Base-by-base conservation (phyloP, 108 stramenopile genomes). In the Licmophora abbreviata region DNA sequence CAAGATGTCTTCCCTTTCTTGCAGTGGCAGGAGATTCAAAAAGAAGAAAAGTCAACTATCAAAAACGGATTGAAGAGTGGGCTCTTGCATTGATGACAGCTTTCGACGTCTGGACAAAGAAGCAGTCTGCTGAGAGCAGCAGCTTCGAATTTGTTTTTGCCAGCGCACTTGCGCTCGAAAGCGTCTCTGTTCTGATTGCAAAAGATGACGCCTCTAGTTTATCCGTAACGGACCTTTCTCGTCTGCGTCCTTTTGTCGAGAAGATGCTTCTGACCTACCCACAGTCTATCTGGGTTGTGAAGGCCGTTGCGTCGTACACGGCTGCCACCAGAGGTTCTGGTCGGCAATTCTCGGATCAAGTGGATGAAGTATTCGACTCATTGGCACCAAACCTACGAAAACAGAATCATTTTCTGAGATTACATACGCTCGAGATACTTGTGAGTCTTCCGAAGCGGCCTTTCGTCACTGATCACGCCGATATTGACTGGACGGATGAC, bases 401-500 rank as follows among this genome's bases (percentile, higher is more conserved):
- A 42, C 12, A 64, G 22, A 75, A 62, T 49, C 89, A 92, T 61
- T 77, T 85, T 41, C 59, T 82, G 8, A 57, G 89, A 29, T 40
- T 85, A 1, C 60, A 87, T 50, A 73, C 89, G 12, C 79, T 92
- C 3, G 51, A 66, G 44, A 78, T 92, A 32, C 68, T 91, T 9
- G 66, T 63, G 18, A 76, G 56, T 34, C 81, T 61, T 58, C 89
- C 85, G n/a, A 49, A 33, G 50, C 73, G 69, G 42, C 70, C 76
- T 0, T 83, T 73, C 61, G 71, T 87, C 2, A 65, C 74, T 14
- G 69, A 92, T 54, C 76, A 85, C 46, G 74, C 71, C 10, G 83
- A 85, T 23, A 74, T 92, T 30, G 89, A 92, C 59, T 47, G 83
- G 11, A 46, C 73, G 11, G 81, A 73, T 34, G 89, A 92, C 50